These are phyloP conservation scores for Colletotrichum somersetense DNA, from an alignment of 2,329 filamentous ascomycete species.

Conservation along the genomic window DNA sequence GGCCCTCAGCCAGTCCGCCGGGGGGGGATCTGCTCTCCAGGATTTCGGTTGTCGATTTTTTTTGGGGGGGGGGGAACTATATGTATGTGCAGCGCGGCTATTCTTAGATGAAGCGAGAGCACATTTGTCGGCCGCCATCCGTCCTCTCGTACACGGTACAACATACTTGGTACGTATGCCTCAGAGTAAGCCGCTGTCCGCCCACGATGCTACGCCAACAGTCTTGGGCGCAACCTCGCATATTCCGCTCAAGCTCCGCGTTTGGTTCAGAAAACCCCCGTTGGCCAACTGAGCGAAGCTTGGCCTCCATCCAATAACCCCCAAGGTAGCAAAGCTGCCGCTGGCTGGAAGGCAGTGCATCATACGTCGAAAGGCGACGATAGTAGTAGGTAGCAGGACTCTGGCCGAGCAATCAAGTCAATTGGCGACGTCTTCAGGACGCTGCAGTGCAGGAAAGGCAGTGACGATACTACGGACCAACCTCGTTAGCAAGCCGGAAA, in stretches of 20 bases:
- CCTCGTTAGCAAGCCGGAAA: slow-evolving; percentile 2
- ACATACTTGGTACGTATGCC: neutral
- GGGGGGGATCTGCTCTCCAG: slow-evolving; percentile 41
- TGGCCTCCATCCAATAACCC: neutral
- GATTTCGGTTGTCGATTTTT: slow-evolving; percentile 39
- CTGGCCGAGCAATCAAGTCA: slow-evolving; percentile 5
- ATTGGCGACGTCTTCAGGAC: slow-evolving; percentile 5
- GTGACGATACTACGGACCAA: slow-evolving; percentile 22
- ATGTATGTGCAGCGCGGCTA: slow-evolving; percentile 36
- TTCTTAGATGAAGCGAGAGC: slow-evolving; percentile 36
- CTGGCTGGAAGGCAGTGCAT: neutral
- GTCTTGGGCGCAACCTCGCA: slow-evolving; percentile 23
- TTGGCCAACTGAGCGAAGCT: slow-evolving; percentile 1
- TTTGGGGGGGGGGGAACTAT: neutral
- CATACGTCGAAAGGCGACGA: neutral
- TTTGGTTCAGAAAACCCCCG: slow-evolving; percentile 28
- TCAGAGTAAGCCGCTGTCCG: slow-evolving; percentile 25
- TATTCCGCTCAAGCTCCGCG: slow-evolving; percentile 5
- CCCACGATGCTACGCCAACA: slow-evolving; percentile 35
- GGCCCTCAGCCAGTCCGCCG: slow-evolving; percentile 28
- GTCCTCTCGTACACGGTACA: neutral
- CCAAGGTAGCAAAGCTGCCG: neutral
- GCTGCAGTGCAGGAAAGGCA: slow-evolving; percentile 26
- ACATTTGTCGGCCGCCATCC: neutral
- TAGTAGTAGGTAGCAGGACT: neutral